Percentiles rank a stretch among this genome's conserved stretches.
Conservation (phyloP, 805 yeast species). For the Millerozyma miso region DNA sequence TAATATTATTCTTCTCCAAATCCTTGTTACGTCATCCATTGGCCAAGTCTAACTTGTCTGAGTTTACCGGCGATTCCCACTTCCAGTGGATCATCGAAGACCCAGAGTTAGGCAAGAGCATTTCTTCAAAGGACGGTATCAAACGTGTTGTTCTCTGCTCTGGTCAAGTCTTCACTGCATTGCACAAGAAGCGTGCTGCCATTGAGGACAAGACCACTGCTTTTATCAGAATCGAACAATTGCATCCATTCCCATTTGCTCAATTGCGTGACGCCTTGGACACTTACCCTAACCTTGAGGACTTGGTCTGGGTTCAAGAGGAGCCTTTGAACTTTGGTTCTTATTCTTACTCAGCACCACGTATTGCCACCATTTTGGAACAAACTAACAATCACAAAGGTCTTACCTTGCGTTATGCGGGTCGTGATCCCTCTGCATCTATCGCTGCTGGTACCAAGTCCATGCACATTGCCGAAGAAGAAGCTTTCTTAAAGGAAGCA, state of each 20-base stretch:
- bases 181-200: slow-evolving; percentile 82
- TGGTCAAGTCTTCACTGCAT: slow-evolving; percentile 94
- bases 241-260: slow-evolving; percentile 98
- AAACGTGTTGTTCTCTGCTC: slow-evolving; percentile 79
- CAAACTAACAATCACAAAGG: slow-evolving; percentile 70
- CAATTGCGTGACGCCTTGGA: slow-evolving; percentile 82
- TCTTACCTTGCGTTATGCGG: slow-evolving; percentile 73
- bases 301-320: slow-evolving; percentile 96
- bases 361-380: slow-evolving; percentile 69
- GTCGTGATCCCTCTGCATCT: slow-evolving; percentile 97
- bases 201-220: slow-evolving; percentile 81
- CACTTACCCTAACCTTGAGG: slow-evolving; percentile 77
- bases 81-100: slow-evolving; percentile 98
- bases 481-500: slow-evolving; percentile 76
- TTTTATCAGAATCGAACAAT: slow-evolving; percentile 83
- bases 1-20: slow-evolving; percentile 85
- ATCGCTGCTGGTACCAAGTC: slow-evolving; percentile 97
- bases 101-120: slow-evolving; percentile 73
- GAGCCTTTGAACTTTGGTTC: slow-evolving; percentile 98
- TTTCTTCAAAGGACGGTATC: slow-evolving; percentile 75
- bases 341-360: slow-evolving; percentile 76
- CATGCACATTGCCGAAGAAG: slow-evolving; percentile 85
- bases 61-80: slow-evolving; percentile 86
- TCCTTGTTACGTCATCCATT: slow-evolving; percentile 94
- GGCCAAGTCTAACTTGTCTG: slow-evolving; percentile 80